Evolutionary conservation across 768 basidiomycete genomes (phyloP), one percentile per base, ranked within the genome.

Genomic region (Tremella fuciformis): DNA sequence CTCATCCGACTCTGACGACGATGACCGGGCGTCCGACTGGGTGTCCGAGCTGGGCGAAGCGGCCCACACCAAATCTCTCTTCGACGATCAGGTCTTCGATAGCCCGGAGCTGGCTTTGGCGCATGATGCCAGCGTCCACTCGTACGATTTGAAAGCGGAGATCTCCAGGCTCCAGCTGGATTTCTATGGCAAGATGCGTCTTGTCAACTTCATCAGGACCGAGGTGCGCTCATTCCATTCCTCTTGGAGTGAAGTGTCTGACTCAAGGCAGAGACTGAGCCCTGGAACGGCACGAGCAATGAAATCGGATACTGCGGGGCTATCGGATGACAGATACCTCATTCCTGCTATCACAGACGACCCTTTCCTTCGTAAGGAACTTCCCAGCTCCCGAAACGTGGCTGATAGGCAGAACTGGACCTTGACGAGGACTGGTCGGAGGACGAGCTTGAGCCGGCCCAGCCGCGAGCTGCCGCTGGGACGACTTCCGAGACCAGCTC

Each of bases 151-250:
- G 19, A 51, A 57, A 29, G 49, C 60, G 16, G 53, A 57, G 3
- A 59, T 52, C 19, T 50, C 55, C 40, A 55, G 50, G 11, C 26
- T 67, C 24, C 63, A 57, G 0, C 79, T 93, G 39, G 91, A 94
- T 74, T 84, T 86, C 62, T 86, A 91, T 76, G 83, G 84, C 55
- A 82, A 88, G 18, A 86, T 91, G 65, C 84, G 88, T 49, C 78
- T 96, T 51, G 84, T 96, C 77, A 96, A 96, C 75, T 88, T 83
- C 77, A 90, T 94, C 70, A 80, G 92, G 57, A 87, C 59, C 29
- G 64, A 70, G 62, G 74, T 76, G 48, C 51, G 73, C 44, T n/a
- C 3, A n/a, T 16, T 19, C 41, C 22, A 11, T 6, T 4, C 11
- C 29, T 34, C 6, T 34, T 6, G 29, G 29, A 11, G 6, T 34